These are phyloP conservation scores for Thelonectria olida DNA, from an alignment of 2,329 filamentous ascomycete species.

Conservation along the genomic window DNA sequence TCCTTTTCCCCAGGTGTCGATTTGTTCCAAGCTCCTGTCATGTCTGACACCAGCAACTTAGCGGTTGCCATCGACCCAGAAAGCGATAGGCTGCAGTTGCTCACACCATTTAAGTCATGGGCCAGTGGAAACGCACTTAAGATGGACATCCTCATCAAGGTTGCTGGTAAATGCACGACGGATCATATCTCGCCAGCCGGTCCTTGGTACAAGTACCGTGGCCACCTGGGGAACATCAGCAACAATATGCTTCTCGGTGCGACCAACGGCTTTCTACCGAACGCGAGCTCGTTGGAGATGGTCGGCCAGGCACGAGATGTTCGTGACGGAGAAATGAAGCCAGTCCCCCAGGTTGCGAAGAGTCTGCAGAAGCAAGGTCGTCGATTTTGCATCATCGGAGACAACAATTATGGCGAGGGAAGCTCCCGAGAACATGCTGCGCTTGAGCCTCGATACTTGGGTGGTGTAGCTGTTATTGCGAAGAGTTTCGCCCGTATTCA, in stretches of 20 bases:
- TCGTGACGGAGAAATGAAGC: slow-evolving; percentile 21
- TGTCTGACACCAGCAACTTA: slow-evolving; percentile 29
- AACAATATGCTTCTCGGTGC: slow-evolving; percentile 48
- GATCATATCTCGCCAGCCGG: slow-evolving; percentile 51
- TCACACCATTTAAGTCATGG: slow-evolving; percentile 42
- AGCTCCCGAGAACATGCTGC: slow-evolving; percentile 88
- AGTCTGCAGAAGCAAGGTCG: slow-evolving; percentile 30
- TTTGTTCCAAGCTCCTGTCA: slow-evolving; percentile 37
- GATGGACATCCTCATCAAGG: slow-evolving; percentile 46
- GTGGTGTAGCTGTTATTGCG: slow-evolving; percentile 83
- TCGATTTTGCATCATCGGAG: slow-evolving; percentile 46
- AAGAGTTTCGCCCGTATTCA: slow-evolving; percentile 88
- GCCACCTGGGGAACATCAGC: slow-evolving; percentile 50
- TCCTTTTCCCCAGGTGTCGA: slow-evolving; percentile 37
- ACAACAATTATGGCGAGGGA: slow-evolving; percentile 80
- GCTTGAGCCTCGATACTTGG: slow-evolving; percentile 84
- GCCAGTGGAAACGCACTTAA: slow-evolving; percentile 28
- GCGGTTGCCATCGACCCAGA: slow-evolving; percentile 39
- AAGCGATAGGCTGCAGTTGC: slow-evolving; percentile 43
- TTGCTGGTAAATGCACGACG: slow-evolving; percentile 49
- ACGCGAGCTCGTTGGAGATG: slow-evolving; percentile 22
- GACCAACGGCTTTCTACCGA: slow-evolving; percentile 42
- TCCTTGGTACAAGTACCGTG: slow-evolving; percentile 50
- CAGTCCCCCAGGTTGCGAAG: slow-evolving; percentile 41
- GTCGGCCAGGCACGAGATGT: slow-evolving; percentile 42